Evolutionary conservation across 352 stramenopile genomes (phyloP), one percentile per base, ranked within the genome.

Genomic region (Phytophthora citricola): DNA sequence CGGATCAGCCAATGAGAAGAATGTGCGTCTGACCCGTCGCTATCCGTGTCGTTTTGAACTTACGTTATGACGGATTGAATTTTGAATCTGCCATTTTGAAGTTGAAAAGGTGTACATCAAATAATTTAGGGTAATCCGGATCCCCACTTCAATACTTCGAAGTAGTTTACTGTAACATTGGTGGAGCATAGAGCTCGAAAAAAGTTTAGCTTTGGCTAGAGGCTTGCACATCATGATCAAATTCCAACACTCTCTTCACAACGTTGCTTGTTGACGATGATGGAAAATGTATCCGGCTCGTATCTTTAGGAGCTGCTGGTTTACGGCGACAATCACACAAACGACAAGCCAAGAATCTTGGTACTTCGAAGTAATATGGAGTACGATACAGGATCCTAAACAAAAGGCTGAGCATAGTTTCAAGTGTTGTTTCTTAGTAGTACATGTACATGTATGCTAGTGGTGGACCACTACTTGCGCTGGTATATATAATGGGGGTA

Each of bases 171-270:
- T 20, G 17, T 20, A 20, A n/a, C 4, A 36, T 15, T 51, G 45
- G 45, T 51, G 26, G 45, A 51, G 45, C 24, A 51, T 14, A 31
- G 43, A 49, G 10, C 43, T 46, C 40, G 2, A 22, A n/a, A 32
- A 17, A 32, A 20, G 17, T 49, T 54, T 54, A 54, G 29, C 29
- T 17, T 10, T 31, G 9, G 1, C 15, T 10, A 6, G 10, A 54
- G 29, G 5, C 29, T 27, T 54, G 27, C 47, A 56, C 48, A 56
- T 56, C 32, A 56, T 45, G 48, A 56, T 56, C 47, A 54, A 41
- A 29, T 54, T n/a, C n/a, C 17, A 41, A 12, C 15, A 29, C 8
- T 6, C 47, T 54, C 29, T 43, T 54, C 31, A 26, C 22, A 54
- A 31, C n/a, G 3, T 32, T 32, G 7, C 5, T 27, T 6, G 36